Base-by-base conservation (phyloP, 805 yeast species). In the Zygosaccharomyces kombuchaensis region DNA sequence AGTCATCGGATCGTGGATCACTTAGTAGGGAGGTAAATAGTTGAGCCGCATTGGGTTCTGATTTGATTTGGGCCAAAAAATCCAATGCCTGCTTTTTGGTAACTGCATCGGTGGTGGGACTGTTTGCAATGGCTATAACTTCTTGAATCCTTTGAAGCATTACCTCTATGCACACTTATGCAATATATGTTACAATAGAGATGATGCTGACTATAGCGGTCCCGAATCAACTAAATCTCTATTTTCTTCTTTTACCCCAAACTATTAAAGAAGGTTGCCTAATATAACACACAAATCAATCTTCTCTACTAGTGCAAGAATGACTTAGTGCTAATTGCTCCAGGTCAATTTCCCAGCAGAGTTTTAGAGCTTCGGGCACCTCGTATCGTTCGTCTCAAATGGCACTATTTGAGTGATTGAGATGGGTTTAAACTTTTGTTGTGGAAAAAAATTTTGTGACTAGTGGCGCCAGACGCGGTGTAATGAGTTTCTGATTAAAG, bases 41-140 rank as follows among this genome's bases (percentile, higher is more conserved):
- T 35, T 61, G 58, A 8, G 58, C 46, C 0, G 66, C 61, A 45
- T 54, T 54, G 6, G 56, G 56, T 39, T 57, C 60, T 6, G 51
- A 36, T 44, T 61, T 65, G 2, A 57, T 53, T 25, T 56, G 59
- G 19, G 60, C 55, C 34, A 66, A 48, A 46, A 48, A 65, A 13
- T 66, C 68, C 29, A 66, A 47, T 13, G 69, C 84, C 64, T 81
- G 83, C 51, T 75, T 78, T 59, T 81, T 82, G 40, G 87, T 69
- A 34, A 60, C 70, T 12, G 74, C 68, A 62, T 84, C 87, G 8
- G 82, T 76, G 21, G 81, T 72, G 25, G 86, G 83, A 63, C 81
- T 80, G 44, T 85, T 76, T 6, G 96, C 96, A 51, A 88, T 80
- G 51, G 79, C 82, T 39, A 90, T 93, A 34, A 96, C 96, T 68